phyloP scores from a whole-genome alignment of 805 yeast genomes.

The Kazachstania africana region DNA sequence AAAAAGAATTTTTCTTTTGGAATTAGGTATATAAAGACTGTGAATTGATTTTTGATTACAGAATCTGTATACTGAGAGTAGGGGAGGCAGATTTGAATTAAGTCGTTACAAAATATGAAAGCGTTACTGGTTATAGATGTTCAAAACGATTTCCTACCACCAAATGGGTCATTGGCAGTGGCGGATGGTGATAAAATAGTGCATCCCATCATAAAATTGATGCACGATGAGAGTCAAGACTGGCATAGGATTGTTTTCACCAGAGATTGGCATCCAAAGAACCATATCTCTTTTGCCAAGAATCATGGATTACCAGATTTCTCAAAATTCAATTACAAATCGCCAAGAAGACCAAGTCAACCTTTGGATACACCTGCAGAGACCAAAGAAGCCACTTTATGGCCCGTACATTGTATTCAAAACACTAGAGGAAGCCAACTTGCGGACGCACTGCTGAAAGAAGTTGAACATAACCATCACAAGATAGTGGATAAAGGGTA shows the following conservation, averaged over 20 bases:
- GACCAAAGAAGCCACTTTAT: conserved; percentile 37
- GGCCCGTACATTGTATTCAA: conserved; percentile 93
- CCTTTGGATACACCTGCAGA: conserved; percentile 16
- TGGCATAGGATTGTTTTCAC: conserved; percentile 66
- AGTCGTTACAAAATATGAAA: conserved; percentile 6
- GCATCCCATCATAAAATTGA: conserved; percentile 36
- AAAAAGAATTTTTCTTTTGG: too few species aligned
- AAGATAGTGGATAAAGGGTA: conserved; percentile 60
- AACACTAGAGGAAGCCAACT: conserved; percentile 54
- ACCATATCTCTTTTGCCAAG: conserved; percentile 76
- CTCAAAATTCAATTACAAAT: conserved; percentile 34
- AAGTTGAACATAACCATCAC: conserved; percentile 25
- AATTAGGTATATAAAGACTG: too few species aligned
- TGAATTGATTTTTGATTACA: too few species aligned
- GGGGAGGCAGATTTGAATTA: too few species aligned
- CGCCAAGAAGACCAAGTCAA: too few species aligned
- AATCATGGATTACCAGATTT: conserved; percentile 45
- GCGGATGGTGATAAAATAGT: conserved; percentile 48
- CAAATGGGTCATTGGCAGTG: conserved; percentile 69
- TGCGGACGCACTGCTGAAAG: conserved; percentile 24
- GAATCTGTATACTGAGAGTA: too few species aligned
- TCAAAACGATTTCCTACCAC: conserved; percentile 79
- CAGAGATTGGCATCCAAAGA: conserved; percentile 79
- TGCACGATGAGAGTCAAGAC: conserved; percentile 28
- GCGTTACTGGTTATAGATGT: conserved; percentile 72